phyloP scores from a whole-genome alignment of 192 early-diverging fungal species.

The Coemansia sp. region DNA sequence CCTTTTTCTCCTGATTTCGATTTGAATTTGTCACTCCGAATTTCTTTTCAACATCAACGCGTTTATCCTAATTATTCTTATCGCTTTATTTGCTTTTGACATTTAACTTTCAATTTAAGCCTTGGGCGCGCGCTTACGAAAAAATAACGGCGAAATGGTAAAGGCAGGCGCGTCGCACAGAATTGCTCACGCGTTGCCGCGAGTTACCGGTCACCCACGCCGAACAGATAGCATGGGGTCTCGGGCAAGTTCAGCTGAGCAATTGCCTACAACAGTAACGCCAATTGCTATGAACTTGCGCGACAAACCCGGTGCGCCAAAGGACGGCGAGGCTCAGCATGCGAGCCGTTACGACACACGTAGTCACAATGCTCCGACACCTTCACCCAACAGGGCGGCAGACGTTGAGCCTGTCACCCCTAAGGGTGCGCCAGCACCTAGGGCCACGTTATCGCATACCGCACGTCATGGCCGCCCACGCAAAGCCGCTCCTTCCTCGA shows the following conservation, averaged over 20 bases:
- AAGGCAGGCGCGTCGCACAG: neutral
- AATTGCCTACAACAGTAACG: neutral
- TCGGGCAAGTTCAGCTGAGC: neutral
- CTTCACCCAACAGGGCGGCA: neutral
- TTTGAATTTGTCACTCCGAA: neutral
- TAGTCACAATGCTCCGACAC: neutral
- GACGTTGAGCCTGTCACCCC: neutral
- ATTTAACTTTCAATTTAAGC: neutral
- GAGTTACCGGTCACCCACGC: slow-evolving; percentile 1
- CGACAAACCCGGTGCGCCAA: neutral
- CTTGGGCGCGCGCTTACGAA: neutral
- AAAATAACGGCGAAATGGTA: neutral
- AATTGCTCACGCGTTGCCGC: slow-evolving; percentile 6
- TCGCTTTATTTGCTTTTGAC: neutral
- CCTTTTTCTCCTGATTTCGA: neutral
- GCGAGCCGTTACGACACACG: neutral
- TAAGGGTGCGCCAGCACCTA: neutral
- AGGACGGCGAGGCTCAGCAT: neutral
- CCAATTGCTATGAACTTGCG: neutral
- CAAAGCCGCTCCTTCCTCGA: neutral
- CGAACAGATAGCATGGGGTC: slow-evolving; percentile 4
- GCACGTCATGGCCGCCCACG: slow-evolving; percentile 1
- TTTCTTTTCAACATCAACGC: neutral
- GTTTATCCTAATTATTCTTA: neutral
- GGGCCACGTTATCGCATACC: neutral